Evolutionary conservation across 192 early-diverging fungal species (phyloP), one percentile per base, ranked within the genome.

Genomic region (Dispira simplex): DNA sequence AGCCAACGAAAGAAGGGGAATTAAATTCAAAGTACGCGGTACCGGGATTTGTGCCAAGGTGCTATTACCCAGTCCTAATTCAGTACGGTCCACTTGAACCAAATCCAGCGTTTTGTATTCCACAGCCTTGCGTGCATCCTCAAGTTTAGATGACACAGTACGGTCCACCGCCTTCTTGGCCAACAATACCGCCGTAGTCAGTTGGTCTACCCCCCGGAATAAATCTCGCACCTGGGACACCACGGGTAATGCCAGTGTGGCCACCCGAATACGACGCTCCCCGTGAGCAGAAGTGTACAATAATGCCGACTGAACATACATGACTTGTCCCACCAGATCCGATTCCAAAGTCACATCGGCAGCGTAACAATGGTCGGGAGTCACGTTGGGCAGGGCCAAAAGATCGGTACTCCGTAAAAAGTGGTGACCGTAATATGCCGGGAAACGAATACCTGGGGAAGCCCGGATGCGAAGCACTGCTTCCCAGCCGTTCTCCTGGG

Each of bases 351-450:
- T 69, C 56, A 88, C 67, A 64, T 98, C 95, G 32, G 95, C 83
- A 8, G 83, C 85, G 67, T 95, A 98, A 13, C 80, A 79, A 67
- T 93, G 90, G 76, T 95, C 90, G 45, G 93, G 92, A 70, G 82
- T 87, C 10, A 94, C 95, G 64, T 89, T 94, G 48, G 95, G 95
- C 59, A 98, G 71, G 13, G 90, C 82, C 26, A 97, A 72, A 23
- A 98, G 71, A 67, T 98, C 95, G 25, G 92, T 87, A 47, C 90
- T 90, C 11, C 93, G 90, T 46, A 98, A 79, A 75, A 98, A 98
- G 70, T 97, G 97, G 84, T 95, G 94, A 14, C 95, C 95, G 56
- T 98, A 91, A 75, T 90, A 97, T 18, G 88, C 77, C 23, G 84
- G 83, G 86, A 95, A 90, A 46, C 84, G 75, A 46, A 98, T 63